phyloP scores from a whole-genome alignment of 768 basidiomycete genomes.

The Hericium alpestre region DNA sequence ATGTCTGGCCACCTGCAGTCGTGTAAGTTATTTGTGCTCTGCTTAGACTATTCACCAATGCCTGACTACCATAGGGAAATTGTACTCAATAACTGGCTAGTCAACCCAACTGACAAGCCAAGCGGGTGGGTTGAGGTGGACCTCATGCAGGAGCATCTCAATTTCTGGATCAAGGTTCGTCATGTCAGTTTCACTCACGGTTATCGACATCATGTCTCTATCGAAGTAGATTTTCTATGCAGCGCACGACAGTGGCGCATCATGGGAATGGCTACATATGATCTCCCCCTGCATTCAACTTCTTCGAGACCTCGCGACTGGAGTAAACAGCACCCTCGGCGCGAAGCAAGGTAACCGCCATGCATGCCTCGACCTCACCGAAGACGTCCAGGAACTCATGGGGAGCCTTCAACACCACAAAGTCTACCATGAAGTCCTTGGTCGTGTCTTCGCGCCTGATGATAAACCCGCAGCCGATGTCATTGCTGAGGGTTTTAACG shows the following conservation, averaged over 20 bases:
- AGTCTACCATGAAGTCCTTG: neutral
- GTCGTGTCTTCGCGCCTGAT: neutral
- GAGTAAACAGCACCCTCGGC: constrained; percentile 19
- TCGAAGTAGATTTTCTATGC: constrained; percentile 18
- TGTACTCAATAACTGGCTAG: constrained; percentile 25
- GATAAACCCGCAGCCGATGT: neutral
- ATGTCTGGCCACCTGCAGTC: constrained; percentile 12
- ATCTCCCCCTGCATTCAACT: constrained; percentile 22
- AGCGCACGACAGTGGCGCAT: constrained; percentile 23
- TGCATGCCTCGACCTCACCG: constrained; percentile 16
- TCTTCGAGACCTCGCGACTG: constrained; percentile 16
- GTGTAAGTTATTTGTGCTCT: constrained; percentile 1
- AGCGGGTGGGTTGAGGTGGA: constrained; percentile 20
- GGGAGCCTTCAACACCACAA: constrained; percentile 1
- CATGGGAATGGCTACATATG: constrained; percentile 25
- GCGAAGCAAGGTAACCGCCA: constrained; percentile 24
- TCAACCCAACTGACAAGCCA: constrained; percentile 18
- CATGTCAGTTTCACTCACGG: too few species aligned
- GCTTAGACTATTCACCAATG: neutral
- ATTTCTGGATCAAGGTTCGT: constrained; percentile 27
- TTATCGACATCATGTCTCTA: too few species aligned
- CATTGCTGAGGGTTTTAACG: neutral
- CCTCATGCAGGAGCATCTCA: constrained; percentile 25
- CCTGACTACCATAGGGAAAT: constrained; percentile 12
- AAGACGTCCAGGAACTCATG: constrained; percentile 19